Percentiles rank a stretch among this genome's conserved stretches.
Evolutionary conservation across 2,329 filamentous ascomycete genomes (phyloP).

Genomic region (Claviceps digitariae): DNA sequence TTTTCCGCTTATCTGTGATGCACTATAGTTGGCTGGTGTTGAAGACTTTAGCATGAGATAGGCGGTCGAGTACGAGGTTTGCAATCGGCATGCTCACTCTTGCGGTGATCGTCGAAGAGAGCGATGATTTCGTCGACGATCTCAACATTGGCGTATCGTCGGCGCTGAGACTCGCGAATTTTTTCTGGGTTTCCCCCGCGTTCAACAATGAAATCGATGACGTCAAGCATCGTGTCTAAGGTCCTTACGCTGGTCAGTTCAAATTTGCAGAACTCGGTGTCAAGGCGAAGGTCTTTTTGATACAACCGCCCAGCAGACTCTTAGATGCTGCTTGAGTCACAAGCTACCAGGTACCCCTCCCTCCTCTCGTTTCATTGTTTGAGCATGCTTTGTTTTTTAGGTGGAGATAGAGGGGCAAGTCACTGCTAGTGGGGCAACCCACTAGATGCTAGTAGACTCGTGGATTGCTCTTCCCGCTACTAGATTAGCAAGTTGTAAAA

Average conservation of each 20-base stretch:
- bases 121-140: slow-evolving; percentile 83
- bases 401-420: not conserved
- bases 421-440: too few species aligned
- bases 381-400: not conserved
- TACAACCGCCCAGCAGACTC: not conserved
- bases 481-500: too few species aligned
- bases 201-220: slow-evolving; percentile 68
- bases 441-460: too few species aligned
- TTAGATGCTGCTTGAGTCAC: not conserved
- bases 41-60: not conserved
- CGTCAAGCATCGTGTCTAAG: slow-evolving; percentile 50
- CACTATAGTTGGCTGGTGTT: slow-evolving; percentile 49
- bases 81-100: slow-evolving; percentile 34
- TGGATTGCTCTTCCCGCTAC: too few species aligned
- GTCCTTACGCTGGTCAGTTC: too few species aligned
- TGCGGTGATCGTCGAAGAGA: slow-evolving; percentile 74
- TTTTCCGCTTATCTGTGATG: slow-evolving; percentile 66
- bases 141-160: slow-evolving; percentile 66
- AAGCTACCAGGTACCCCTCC: not conserved
- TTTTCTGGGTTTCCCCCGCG: slow-evolving; percentile 82
- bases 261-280: not conserved
- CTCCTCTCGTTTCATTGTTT: not conserved
- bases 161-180: slow-evolving; percentile 83
- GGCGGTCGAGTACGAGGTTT: not conserved
- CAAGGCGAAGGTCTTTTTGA: not conserved